phyloP scores from a whole-genome alignment of 2,329 filamentous ascomycete species.

The Paracamarosporium sp. region DNA sequence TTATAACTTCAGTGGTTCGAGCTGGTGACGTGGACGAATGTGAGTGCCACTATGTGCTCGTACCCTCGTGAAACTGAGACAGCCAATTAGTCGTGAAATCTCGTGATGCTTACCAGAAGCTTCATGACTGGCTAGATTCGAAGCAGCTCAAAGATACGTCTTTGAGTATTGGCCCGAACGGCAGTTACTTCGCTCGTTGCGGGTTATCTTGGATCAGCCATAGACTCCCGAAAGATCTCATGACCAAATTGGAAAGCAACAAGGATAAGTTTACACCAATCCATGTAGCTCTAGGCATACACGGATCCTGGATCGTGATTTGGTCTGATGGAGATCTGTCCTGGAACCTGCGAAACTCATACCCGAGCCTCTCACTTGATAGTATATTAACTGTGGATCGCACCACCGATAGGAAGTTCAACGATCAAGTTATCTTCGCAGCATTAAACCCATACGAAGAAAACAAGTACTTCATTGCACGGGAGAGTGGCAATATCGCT shows the following conservation, averaged over 20 bases:
- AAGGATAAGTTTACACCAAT: constrained; percentile 3
- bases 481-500: constrained; percentile 2
- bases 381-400: too few species aligned
- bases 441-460: constrained; percentile 9
- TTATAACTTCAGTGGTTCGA: not conserved
- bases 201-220: constrained; percentile 7
- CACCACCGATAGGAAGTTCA: too few species aligned
- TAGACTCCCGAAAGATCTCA: constrained; percentile 11
- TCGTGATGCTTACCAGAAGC: constrained; percentile 6
- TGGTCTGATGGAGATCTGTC: constrained; percentile 9
- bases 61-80: too few species aligned
- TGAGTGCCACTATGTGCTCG: not conserved
- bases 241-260: not conserved
- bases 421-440: constrained; percentile 6
- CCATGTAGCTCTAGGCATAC: constrained; percentile 9
- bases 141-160: constrained; percentile 5
- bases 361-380: not conserved
- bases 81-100: constrained; percentile 5
- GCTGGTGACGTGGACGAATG: constrained; percentile 7
- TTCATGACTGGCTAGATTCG: constrained; percentile 21
- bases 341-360: constrained; percentile 11
- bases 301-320: constrained; percentile 12
- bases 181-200: constrained; percentile 17
- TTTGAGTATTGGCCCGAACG: constrained; percentile 16
- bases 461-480: constrained; percentile 2